phyloP scores from a whole-genome alignment of 495 filamentous ascomycete species.

The Annulohypoxylon stygium region DNA sequence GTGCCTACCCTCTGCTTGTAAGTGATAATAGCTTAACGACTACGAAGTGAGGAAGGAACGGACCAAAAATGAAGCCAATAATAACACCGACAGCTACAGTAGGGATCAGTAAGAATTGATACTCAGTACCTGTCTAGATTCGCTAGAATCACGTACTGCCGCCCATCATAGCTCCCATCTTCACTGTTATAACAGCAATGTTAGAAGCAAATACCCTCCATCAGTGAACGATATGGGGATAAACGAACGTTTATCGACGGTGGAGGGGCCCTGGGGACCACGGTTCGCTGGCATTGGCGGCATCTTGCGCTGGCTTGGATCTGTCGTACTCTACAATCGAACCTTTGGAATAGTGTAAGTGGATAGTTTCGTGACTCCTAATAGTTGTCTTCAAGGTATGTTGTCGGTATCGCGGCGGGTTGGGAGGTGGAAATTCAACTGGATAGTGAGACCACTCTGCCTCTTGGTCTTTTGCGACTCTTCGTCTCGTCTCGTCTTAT shows the following conservation, averaged over 20 bases:
- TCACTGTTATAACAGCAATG: slow-evolving; percentile 70
- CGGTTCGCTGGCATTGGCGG: slow-evolving; percentile 61
- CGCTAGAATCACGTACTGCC: slow-evolving; percentile 74
- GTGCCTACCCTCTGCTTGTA: slow-evolving; percentile 69
- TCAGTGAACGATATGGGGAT: slow-evolving; percentile 9
- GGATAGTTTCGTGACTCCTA: background rate
- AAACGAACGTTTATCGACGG: slow-evolving; percentile 89
- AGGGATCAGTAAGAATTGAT: slow-evolving; percentile 9
- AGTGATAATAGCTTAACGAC: slow-evolving; percentile 21
- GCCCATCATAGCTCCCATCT: slow-evolving; percentile 98
- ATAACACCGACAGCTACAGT: slow-evolving; percentile 87
- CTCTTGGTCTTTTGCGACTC: background rate
- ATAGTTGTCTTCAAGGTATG: background rate
- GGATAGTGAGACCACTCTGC: slow-evolving; percentile 20
- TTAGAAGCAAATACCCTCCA: slow-evolving; percentile 53
- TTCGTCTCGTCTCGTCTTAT: background rate
- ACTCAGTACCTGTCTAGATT: background rate
- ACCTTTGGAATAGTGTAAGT: background rate
- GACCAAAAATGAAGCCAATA: slow-evolving; percentile 98
- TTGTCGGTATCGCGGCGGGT: no score
- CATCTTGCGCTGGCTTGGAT: slow-evolving; percentile 52
- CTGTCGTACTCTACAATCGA: background rate
- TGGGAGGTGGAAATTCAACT: background rate
- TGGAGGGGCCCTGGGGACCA: slow-evolving; percentile 75
- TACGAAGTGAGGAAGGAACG: background rate